Percentiles rank a stretch among this genome's conserved stretches.
phyloP scores from a whole-genome alignment of 306 rosid species.

The Adenanthera pavonina region DNA sequence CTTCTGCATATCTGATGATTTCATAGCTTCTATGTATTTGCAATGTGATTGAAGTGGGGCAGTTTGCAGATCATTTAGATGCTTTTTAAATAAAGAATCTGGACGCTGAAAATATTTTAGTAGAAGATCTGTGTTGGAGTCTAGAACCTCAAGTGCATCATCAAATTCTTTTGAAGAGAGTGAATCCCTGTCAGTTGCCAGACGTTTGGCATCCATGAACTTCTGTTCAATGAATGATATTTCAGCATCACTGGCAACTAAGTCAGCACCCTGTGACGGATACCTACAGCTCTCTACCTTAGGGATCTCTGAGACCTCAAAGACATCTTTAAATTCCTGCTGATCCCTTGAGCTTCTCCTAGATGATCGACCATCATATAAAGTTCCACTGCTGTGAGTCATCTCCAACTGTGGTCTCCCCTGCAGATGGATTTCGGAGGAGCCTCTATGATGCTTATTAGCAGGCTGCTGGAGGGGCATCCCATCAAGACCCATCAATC shows the following conservation, averaged over 20 bases:
- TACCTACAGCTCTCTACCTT: conserved; percentile 59
- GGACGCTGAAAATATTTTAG: conserved; percentile 82
- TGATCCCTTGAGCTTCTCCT: conserved; percentile 70
- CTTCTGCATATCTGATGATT: conserved; percentile 53
- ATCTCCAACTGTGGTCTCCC: conserved; percentile 49
- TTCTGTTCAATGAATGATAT: conserved; percentile 85
- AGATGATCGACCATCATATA: conserved; percentile 52
- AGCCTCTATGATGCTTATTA: conserved; percentile 57
- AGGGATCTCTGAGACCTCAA: conserved; percentile 77
- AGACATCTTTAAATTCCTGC: conserved; percentile 90
- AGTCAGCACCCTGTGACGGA: conserved; percentile 52
- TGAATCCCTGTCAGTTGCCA: conserved; percentile 71
- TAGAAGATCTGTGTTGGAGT: conserved; percentile 86
- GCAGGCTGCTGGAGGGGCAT: conserved; percentile 67
- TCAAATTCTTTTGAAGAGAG: conserved; percentile 78
- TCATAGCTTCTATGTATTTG: conserved; percentile 48
- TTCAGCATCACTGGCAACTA: conserved; percentile 65
- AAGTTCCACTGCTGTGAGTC: conserved; percentile 44
- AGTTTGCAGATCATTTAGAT: conserved; percentile 74
- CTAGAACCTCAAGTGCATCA: conserved; percentile 81
- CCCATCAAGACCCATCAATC: conserved; percentile 98
- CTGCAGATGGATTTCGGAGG: conserved; percentile 41
- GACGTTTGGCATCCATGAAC: conserved; percentile 89
- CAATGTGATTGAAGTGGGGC: conserved; percentile 55
- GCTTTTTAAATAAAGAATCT: conserved; percentile 85